phyloP scores from a whole-genome alignment of 169 alveolate species.

The Cryptosporidium parvum region DNA sequence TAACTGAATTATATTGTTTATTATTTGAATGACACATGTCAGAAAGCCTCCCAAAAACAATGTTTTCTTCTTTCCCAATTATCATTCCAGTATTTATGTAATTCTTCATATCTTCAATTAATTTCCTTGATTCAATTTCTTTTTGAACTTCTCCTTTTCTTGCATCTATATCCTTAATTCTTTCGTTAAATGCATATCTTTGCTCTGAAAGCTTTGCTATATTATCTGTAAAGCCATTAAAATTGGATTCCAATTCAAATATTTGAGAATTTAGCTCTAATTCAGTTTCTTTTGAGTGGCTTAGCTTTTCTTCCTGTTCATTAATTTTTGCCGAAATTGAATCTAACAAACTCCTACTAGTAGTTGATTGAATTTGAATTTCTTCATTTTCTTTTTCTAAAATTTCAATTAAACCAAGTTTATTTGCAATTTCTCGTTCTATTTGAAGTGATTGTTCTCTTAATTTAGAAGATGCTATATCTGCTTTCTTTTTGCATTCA shows the following conservation, averaged over 20 bases:
- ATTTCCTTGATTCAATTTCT: slow-evolving; percentile 42
- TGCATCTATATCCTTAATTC: slow-evolving; percentile 77
- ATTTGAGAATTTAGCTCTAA: slow-evolving; percentile 22
- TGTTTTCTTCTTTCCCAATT: neutral
- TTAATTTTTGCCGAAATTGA: slow-evolving; percentile 1
- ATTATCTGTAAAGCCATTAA: slow-evolving; percentile 73
- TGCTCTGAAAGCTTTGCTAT: slow-evolving; percentile 76
- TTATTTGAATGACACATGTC: slow-evolving; percentile 70
- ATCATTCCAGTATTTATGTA: slow-evolving; percentile 1
- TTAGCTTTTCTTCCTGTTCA: slow-evolving; percentile 43
- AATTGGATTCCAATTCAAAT: slow-evolving; percentile 60
- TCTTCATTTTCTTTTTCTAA: slow-evolving; percentile 56
- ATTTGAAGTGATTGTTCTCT: slow-evolving; percentile 47
- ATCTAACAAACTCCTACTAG: slow-evolving; percentile 19
- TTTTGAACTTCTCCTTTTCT: slow-evolving; percentile 76
- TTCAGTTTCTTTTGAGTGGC: neutral
- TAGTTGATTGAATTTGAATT: slow-evolving; percentile 6
- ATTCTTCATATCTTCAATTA: slow-evolving; percentile 69
- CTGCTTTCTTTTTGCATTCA: slow-evolving; percentile 60
- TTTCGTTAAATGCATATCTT: slow-evolving; percentile 76
- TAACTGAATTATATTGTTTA: slow-evolving; percentile 27
- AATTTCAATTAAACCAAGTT: slow-evolving; percentile 46
- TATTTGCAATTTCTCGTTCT: slow-evolving; percentile 46
- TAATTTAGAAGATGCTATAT: slow-evolving; percentile 31
- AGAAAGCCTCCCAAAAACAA: slow-evolving; percentile 54